Base-by-base conservation (phyloP, 208 protist genomes). In the Borovskyia barvae region DNA sequence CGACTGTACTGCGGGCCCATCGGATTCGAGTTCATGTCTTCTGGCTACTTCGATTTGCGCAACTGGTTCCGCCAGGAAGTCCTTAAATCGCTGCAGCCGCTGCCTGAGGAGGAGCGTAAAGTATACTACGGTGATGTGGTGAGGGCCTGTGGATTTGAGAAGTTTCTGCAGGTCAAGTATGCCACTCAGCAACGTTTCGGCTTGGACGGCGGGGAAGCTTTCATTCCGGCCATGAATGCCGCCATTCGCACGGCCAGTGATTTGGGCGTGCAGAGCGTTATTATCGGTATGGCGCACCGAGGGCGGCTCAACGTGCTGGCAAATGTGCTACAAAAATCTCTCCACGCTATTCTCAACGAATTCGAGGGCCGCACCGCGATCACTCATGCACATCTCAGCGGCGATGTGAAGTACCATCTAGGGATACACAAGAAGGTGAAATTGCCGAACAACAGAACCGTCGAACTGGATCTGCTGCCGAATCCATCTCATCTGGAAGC, bases 401-500 rank as follows among this genome's bases (percentile, higher is more conserved):
- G 97, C 52, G 97, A 99, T 67, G 97, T 99, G 15, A 99, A 99
- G 77, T 99, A 99, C 81, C 97, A 99, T 72, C 78, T 99, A 15
- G 98, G 97, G 50, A 53, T 82, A 51, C 77, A 65, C 63, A 88
- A 93, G 37, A 85, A 47, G 26, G 70, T 93, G 25, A 61, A 45
- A 19, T 53, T 93, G 50, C 59, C 58, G 7, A 92, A 83, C 61
- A 91, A 88, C 51, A 78, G 95, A 35, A 76, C 68, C 8, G 75
- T 99, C 8, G 86, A 98, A 77, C 47, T 99, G 4, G 97, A 98
- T 25, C 82, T 99, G 36, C 75, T 99, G 30, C 90, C 98, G 17
- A 99, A 99, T 84, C 97, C 98, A 24, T 98, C 97, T 6, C 98
- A 99, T 69, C 77, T 99, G 8, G 98, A 99, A 82, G 96, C 98